Conservation (phyloP, 768 basidiomycete genomes). For the Mycena floridula region DNA sequence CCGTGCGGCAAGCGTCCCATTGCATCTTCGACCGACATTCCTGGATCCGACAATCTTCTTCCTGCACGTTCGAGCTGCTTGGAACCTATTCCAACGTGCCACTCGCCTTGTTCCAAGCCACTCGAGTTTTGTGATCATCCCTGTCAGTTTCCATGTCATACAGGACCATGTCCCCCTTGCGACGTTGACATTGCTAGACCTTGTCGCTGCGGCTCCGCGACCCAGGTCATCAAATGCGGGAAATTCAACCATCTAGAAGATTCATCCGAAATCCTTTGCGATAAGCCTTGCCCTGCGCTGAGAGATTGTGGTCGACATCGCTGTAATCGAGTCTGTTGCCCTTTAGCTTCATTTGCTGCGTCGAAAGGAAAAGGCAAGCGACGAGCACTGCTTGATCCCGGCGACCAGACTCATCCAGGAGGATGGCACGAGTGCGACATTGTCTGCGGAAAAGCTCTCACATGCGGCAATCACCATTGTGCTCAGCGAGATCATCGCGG, state of each 20-base stretch:
- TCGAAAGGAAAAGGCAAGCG: constrained; percentile 50
- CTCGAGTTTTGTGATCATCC: constrained; percentile 65
- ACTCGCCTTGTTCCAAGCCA: constrained; percentile 56
- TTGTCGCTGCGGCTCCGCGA: constrained; percentile 83
- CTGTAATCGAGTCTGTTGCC: constrained; percentile 84
- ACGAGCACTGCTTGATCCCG: constrained; percentile 20
- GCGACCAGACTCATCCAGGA: constrained; percentile 49
- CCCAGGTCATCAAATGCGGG: constrained; percentile 48
- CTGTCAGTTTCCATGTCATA: constrained; percentile 70
- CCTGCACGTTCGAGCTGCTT: constrained; percentile 51
- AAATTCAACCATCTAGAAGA: too few species aligned
- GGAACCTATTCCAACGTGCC: constrained; percentile 79
- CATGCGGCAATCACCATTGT: constrained; percentile 77
- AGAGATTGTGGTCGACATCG: constrained; percentile 84
- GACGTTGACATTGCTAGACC: constrained; percentile 59
- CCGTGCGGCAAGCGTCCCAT: constrained; percentile 74
- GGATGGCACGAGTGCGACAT: constrained; percentile 84
- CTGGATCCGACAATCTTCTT: constrained; percentile 23
- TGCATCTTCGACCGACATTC: constrained; percentile 24
- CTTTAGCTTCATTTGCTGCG: constrained; percentile 60
- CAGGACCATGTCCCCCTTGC: constrained; percentile 79
- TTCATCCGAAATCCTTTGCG: constrained; percentile 71
- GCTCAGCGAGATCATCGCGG: constrained; percentile 79
- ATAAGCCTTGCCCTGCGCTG: constrained; percentile 69
- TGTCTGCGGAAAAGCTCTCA: constrained; percentile 65